These are phyloP conservation scores for Xylaria flabelliformis DNA, from an alignment of 495 filamentous ascomycete genomes.

Conservation along the genomic window DNA sequence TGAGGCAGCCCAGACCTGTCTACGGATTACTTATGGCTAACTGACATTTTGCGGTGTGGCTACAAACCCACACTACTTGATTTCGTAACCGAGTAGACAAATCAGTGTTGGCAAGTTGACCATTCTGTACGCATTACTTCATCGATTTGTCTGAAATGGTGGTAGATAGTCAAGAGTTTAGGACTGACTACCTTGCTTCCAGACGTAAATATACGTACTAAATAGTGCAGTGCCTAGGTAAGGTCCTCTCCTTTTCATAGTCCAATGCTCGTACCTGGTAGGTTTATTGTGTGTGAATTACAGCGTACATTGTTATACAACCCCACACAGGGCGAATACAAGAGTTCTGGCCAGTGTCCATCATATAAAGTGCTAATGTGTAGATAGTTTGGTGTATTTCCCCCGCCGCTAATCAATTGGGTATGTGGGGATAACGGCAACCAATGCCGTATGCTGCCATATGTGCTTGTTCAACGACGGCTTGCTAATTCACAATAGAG, in stretches of 20 bases:
- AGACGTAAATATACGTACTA: background rate
- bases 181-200: background rate
- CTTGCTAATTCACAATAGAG: background rate
- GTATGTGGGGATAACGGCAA: slow-evolving; percentile 1
- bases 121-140: background rate
- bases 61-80: background rate
- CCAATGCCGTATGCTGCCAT: background rate
- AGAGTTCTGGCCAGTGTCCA: background rate
- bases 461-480: background rate
- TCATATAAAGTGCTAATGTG: background rate
- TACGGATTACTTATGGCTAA: background rate
- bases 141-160: background rate
- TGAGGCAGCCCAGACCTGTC: background rate
- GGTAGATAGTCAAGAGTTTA: background rate
- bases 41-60: background rate
- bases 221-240: background rate
- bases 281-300: background rate
- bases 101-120: background rate
- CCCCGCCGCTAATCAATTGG: background rate
- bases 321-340: slow-evolving; percentile 15
- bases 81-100: background rate
- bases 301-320: background rate
- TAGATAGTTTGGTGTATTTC: background rate
- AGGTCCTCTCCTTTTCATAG: background rate
- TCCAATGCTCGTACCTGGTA: background rate